Base-by-base conservation (phyloP, 1,284 basidiomycete genomes). In the Puccinia coronata region DNA sequence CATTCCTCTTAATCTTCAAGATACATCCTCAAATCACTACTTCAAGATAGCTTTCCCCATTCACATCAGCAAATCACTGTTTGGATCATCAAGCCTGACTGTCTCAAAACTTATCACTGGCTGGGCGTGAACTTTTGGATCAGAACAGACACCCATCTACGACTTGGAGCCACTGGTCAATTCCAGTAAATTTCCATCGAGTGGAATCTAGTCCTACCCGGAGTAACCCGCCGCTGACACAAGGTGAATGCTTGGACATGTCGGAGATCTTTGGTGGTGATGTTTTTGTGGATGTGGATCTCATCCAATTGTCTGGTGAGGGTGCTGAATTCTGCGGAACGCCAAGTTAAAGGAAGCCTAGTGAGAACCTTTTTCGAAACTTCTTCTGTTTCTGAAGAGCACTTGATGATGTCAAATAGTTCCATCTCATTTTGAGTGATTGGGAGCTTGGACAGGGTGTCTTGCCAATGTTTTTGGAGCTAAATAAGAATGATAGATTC, bases 371-470 rank as follows among this genome's bases (percentile, higher is more conserved):
- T 51, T 5, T 53, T 25, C 23, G 69, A 25, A 25, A 36, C 0
- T 14, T 14, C 23, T 31, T 71, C 8, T 25, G 69, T 71, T 14
- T 71, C 49, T 23, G 69, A 71, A 16, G 11, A 34, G 28, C 41
- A 49, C 31, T 70, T 49, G 67, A 70, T n/a, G n/a, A n/a, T 70
- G 43, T 70, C 31, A 49, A 70, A 70, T n/a, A 70, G 25, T n/a
- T 70, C 28, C 67, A 51, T 51, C 12, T 70, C 43, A 31, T 6
- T 49, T 0, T 31, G 25, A 16, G 43, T 34, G 9, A 51, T 23
- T 51, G 67, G 31, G n/a, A 70, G 67, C 11, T 28, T 47, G 1
- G 67, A 70, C 41, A 49, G 43, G 20, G 8, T 49, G 3, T 51
- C 23, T 20, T 49, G 43, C 47, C 43, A 16, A 31, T 70, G n/a